Conservation (phyloP, 768 basidiomycete genomes). For the Termitomyces sp. region DNA sequence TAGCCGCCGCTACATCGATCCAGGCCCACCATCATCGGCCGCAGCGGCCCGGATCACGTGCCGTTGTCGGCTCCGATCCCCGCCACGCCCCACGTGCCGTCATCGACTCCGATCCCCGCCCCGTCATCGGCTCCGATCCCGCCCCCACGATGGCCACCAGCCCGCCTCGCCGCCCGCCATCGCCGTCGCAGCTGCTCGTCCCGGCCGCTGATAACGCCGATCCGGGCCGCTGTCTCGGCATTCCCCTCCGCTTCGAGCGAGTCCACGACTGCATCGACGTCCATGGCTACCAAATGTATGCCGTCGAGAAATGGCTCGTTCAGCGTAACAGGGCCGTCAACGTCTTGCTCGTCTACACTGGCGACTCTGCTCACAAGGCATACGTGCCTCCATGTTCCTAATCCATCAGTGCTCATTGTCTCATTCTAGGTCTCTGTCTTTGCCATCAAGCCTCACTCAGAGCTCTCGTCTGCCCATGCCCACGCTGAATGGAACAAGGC, state of each 20-base stretch:
- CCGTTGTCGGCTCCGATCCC: not conserved
- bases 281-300: slow-evolving; percentile 74
- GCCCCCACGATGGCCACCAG: not conserved
- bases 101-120: not conserved
- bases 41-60: too few relatives aligned
- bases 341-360: slow-evolving; percentile 72
- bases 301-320: slow-evolving; percentile 83
- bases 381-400: not conserved
- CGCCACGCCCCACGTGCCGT: too few relatives aligned
- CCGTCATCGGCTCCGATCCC: not conserved
- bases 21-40: slow-evolving; percentile 8
- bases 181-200: slow-evolving; percentile 19
- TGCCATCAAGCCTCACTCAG: slow-evolving; percentile 40
- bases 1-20: too few relatives aligned
- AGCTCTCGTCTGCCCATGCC: slow-evolving; percentile 37
- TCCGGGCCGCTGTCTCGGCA: slow-evolving; percentile 8
- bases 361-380: slow-evolving; percentile 63
- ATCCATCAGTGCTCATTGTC: not conserved
- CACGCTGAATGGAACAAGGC: slow-evolving; percentile 55
- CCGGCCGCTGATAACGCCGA: slow-evolving; percentile 13
- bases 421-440: slow-evolving; percentile 50
- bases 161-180: not conserved
- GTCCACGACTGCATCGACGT: slow-evolving; percentile 43
- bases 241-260: slow-evolving; percentile 42
- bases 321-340: slow-evolving; percentile 51